Evolutionary conservation across 2,329 filamentous ascomycete genomes (phyloP).

Genomic region (Aspergillus pseudoterreus): DNA sequence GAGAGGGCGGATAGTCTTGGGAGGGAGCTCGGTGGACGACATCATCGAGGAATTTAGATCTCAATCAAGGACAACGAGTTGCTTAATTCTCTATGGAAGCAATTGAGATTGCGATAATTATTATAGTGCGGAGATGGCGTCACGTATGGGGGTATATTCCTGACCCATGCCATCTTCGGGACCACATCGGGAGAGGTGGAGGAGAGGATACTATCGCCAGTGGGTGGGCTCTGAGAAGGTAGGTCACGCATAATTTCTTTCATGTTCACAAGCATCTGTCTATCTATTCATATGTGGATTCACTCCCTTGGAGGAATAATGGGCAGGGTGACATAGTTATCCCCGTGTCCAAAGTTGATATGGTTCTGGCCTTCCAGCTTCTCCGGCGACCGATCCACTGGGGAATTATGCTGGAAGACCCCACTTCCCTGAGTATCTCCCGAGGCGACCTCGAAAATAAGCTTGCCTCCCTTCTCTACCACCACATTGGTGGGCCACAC

Average conservation of each 20-base stretch:
- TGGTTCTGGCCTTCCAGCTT: constrained; percentile 47
- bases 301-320: constrained; percentile 37
- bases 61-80: no score
- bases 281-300: background rate
- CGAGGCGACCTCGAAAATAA: constrained; percentile 31
- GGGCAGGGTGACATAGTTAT: constrained; percentile 49
- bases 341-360: constrained; percentile 45
- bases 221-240: no score
- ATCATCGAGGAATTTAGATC: background rate
- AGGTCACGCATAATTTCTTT: background rate
- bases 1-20: constrained; percentile 31
- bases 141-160: background rate
- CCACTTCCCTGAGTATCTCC: constrained; percentile 52
- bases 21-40: constrained; percentile 10
- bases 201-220: background rate
- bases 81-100: background rate
- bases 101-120: background rate
- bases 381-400: constrained; percentile 38
- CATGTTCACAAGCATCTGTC: background rate
- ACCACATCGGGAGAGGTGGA: constrained; percentile 15
- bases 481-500: constrained; percentile 39
- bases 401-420: constrained; percentile 46
- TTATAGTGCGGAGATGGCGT: background rate
- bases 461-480: constrained; percentile 28
- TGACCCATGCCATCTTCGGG: constrained; percentile 12